Evolutionary conservation across 1,284 basidiomycete species (phyloP).

Genomic region (Fomitopsis betulina): DNA sequence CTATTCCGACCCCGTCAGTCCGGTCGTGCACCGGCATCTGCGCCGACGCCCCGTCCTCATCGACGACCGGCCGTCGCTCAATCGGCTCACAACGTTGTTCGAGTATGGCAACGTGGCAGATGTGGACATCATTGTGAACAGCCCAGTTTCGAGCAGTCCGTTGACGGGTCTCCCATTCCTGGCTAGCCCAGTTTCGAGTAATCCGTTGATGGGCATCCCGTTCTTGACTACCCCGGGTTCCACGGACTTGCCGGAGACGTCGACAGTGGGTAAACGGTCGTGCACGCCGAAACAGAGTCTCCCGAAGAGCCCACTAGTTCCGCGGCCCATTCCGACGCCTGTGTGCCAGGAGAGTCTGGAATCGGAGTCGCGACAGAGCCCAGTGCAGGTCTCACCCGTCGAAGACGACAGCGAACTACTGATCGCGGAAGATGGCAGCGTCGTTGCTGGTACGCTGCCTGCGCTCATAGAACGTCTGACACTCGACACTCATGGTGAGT

Average conservation of each 20-base stretch:
- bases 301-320: background rate
- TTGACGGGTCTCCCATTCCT: constrained; percentile 6
- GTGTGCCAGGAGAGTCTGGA: background rate
- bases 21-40: constrained; percentile 16
- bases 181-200: constrained; percentile 21
- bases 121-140: constrained; percentile 28
- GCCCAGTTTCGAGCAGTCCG: constrained; percentile 17
- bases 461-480: constrained; percentile 72
- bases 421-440: constrained; percentile 49
- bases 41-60: constrained; percentile 34
- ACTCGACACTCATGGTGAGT: constrained; percentile 50
- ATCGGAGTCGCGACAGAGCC: background rate
- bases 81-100: constrained; percentile 35
- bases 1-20: constrained; percentile 11
- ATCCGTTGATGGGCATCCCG: constrained; percentile 5
- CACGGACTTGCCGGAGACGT: background rate
- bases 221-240: background rate
- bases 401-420: constrained; percentile 53
- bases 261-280: constrained; percentile 5
- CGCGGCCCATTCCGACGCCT: constrained; percentile 2
- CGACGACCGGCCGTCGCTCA: constrained; percentile 37
- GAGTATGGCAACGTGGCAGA: constrained; percentile 34
- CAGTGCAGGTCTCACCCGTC: constrained; percentile 37
- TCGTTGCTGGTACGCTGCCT: constrained; percentile 61
- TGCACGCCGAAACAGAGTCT: background rate